phyloP scores from a whole-genome alignment of 73 alveolate genomes.

The Tetrahymena thermophila region DNA sequence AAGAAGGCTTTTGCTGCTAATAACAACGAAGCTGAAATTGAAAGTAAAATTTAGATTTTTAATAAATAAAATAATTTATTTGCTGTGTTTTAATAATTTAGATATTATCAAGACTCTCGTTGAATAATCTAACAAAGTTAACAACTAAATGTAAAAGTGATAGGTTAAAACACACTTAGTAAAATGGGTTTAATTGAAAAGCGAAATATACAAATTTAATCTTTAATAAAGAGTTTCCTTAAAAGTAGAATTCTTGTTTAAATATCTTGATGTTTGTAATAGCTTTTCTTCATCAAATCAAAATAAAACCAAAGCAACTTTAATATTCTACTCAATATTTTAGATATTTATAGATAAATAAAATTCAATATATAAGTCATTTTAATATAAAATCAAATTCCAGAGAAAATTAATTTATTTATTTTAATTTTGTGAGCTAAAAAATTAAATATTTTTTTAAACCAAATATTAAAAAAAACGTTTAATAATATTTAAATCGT shows the following conservation, averaged over 20 bases:
- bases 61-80: not conserved
- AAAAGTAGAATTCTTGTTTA: not conserved
- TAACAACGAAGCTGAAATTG: constrained; percentile 51
- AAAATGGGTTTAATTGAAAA: not conserved
- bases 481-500: too few species aligned
- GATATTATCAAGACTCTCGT: not conserved
- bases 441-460: too few species aligned
- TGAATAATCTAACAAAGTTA: not conserved
- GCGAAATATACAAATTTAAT: not conserved
- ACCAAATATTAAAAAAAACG: too few species aligned
- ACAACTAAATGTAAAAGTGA: not conserved
- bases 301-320: too few species aligned
- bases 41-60: not conserved
- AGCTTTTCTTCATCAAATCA: not conserved
- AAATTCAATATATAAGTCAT: too few species aligned
- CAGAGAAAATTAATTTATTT: too few species aligned
- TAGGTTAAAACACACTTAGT: not conserved
- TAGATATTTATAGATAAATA: not conserved
- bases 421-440: too few species aligned
- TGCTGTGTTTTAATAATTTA: not conserved
- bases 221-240: not conserved
- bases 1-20: constrained; percentile 61
- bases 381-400: too few species aligned
- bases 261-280: not conserved
- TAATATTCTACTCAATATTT: not conserved